A percentile compares a stretch with the other conserved stretches of the same genome.
phyloP scores from a whole-genome alignment of 2,329 filamentous ascomycete genomes.

The Talaromyces atroroseus region DNA sequence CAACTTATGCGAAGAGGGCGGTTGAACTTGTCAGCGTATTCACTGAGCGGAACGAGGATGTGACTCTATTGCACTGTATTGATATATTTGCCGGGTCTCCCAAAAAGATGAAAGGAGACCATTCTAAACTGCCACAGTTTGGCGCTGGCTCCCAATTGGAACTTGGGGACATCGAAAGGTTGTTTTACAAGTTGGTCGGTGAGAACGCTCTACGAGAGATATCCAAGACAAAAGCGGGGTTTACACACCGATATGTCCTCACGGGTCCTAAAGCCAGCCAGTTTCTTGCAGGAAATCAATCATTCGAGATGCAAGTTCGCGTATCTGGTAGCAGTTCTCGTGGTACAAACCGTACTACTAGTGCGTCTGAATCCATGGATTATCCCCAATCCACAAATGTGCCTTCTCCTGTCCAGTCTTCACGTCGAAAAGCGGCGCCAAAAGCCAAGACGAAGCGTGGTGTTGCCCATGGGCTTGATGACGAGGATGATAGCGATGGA shows the following conservation, averaged over 20 bases:
- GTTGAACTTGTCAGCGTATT: constrained; percentile 58
- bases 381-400: constrained; percentile 61
- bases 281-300: constrained; percentile 40
- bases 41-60: constrained; percentile 40
- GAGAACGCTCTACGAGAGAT: constrained; percentile 70
- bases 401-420: constrained; percentile 56
- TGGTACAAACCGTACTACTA: constrained; percentile 26
- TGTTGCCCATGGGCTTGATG: constrained; percentile 24
- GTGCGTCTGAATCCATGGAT: constrained; percentile 31
- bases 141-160: constrained; percentile 66
- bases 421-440: constrained; percentile 30
- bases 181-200: constrained; percentile 71
- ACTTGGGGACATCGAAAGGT: constrained; percentile 70
- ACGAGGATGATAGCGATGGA: constrained; percentile 37
- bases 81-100: constrained; percentile 73
- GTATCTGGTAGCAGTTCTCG: constrained; percentile 28
- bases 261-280: constrained; percentile 42
- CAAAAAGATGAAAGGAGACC: constrained; percentile 54
- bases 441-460: constrained; percentile 18
- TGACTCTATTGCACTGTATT: constrained; percentile 75
- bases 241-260: constrained; percentile 64
- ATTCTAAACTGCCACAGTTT: constrained; percentile 53
- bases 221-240: constrained; percentile 61
- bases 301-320: constrained; percentile 51
- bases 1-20: constrained; percentile 64